Evolutionary conservation across 2,329 filamentous ascomycete species (phyloP), one percentile per base, ranked within the genome.

Genomic region (Parafenestella ontariensis): DNA sequence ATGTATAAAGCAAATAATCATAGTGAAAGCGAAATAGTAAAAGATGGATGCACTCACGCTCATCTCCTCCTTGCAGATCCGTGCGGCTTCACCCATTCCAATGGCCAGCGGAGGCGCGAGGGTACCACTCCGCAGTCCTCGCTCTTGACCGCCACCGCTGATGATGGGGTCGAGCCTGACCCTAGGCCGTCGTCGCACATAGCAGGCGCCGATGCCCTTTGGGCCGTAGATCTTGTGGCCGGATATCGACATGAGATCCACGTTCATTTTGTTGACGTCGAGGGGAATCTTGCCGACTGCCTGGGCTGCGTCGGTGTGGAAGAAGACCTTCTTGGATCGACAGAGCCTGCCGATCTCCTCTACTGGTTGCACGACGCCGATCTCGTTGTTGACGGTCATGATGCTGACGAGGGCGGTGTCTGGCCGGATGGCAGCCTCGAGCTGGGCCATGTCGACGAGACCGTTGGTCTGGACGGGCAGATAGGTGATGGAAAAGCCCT

Each of bases 361-460:
- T 54, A 99, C 79, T 0, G 95, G 95, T 77, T 99, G 95, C 54
- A 99, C 96, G n/a, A 99, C 95, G 71, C 95, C 95, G 69, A 99
- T 98, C 79, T 99, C 95, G 77, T 99, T 99, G 82, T 99, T 99
- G 70, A 99, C 95, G 0, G 95, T 88, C 95, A 99, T 99, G 77
- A 99, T 91, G 73, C 93, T 97, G 77, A 98, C 93, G 26, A 99
- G 81, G 39, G 87, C 88, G 13, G 95, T 99, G 56, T 98, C 93
- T 0, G 93, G 93, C 56, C 90, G 87, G 59, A 99, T 96, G 21
- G 94, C 92, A 20, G 88, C 90, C 78, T 96, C 90, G 26, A 99
- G 85, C 65, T 95, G 87, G 37, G 90, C 84, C 81, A 99, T 85
- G 64, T 89, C 85, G 68, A 99, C 82, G 62, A 98, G 80, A n/a